Conservation (phyloP, 805 yeast genomes). For the Kuraishia borneana region DNA sequence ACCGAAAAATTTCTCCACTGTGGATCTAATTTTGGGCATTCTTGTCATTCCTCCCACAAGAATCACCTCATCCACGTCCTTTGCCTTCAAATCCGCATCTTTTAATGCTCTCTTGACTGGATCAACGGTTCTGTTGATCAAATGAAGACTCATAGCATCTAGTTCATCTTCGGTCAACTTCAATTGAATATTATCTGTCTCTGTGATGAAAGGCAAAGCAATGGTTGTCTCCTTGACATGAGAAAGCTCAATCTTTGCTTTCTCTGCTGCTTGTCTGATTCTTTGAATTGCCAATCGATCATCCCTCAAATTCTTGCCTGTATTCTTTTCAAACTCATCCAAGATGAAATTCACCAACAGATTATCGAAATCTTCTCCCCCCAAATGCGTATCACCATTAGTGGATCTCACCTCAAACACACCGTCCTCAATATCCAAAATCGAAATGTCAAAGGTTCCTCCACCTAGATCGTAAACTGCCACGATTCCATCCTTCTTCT, state of each 20-base stretch:
- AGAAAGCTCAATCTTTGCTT: conserved; percentile 80
- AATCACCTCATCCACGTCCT: conserved; percentile 69
- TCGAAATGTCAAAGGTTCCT: conserved; percentile 94
- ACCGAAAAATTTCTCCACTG: conserved; percentile 68
- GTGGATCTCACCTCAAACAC: conserved; percentile 94
- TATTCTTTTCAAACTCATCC: conserved; percentile 64
- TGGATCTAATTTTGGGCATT: conserved; percentile 79
- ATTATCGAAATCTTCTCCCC: conserved; percentile 87
- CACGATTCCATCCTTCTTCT: conserved; percentile 54
- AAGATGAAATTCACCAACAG: conserved; percentile 72
- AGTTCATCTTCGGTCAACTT: conserved; percentile 37
- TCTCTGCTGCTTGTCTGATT: conserved; percentile 80
- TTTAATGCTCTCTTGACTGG: conserved; percentile 76
- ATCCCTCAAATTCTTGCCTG: conserved; percentile 50
- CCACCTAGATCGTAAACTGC: conserved; percentile 98
- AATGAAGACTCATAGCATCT: conserved; percentile 36
- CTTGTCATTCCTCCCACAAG: conserved; percentile 89
- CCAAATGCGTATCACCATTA: conserved; percentile 87
- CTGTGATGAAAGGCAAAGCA: conserved; percentile 74
- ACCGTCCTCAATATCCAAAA: conserved; percentile 92
- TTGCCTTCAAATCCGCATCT: conserved; percentile 60
- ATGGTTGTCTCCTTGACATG: conserved; percentile 62
- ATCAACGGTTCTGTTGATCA: conserved; percentile 61
- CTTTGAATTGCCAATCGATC: conserved; percentile 78
- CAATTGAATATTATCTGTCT: conserved; percentile 27